Base-by-base conservation (phyloP, 2,329 filamentous ascomycete species). In the Waltergamsia citrina region DNA sequence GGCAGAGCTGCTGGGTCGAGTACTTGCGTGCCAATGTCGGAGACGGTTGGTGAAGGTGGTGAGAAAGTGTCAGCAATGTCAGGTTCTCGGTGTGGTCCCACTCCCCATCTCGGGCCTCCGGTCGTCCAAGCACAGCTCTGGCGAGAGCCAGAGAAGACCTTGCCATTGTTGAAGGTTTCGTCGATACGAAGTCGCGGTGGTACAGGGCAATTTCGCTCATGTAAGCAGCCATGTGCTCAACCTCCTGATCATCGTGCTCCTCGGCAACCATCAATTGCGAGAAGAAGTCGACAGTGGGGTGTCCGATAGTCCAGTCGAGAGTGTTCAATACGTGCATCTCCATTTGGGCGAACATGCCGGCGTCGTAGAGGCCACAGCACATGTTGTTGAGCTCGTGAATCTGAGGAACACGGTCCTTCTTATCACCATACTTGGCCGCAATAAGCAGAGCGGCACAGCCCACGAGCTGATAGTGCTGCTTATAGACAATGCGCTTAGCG, bases 281-380 rank as follows among this genome's bases (percentile, higher is more conserved):
- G 63, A 95, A 98, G 56, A 82, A 85, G 60, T 96, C 90, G 44
- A 95, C 85, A 19, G 92, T 96, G 2, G 92, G 88, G 62, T 96
- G 90, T 36, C 92, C 92, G 46, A 98, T 84, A 45, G 81, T 78
- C 92, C 92, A 98, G 56, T 93, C 86, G 39, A 98, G 74, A 2
- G 92, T 98, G 63, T 95, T 93, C 48, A 98, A 74, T 24, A 98
- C 90, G 59, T 98, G 92, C 88, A 93, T 96, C 66, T 98, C 92
- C 92, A 98, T 98, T 62, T 98, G 92, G 9, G 88, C 90, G 65
- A 98, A 98, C 92, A 98, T 98, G 64, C 94, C 90, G 32, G 94
- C 87, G 51, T 98, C 92, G 63, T 98, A 98, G 25, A 96, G 74
- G 24, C 85, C 88, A 63, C 92, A 96, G 73, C 92, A 98, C 92